Evolutionary conservation across 1,139 yeast species (phyloP).

Genomic region (Pichia sp.): DNA sequence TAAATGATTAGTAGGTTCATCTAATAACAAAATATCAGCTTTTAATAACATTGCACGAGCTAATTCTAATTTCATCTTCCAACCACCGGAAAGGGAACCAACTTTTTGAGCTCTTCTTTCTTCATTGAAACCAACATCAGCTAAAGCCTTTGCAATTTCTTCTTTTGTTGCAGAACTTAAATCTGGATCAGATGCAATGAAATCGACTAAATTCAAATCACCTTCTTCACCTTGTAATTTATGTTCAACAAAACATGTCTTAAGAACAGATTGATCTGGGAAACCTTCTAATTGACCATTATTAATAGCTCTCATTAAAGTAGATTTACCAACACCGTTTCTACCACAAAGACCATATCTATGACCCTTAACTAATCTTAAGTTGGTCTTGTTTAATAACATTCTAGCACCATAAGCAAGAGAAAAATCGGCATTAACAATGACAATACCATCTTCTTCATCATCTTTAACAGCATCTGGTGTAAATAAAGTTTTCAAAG

Average conservation of each 20-base stretch:
- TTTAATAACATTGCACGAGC: constrained; percentile 98
- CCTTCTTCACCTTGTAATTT: constrained; percentile 94
- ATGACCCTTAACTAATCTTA: constrained; percentile 87
- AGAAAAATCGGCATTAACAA: constrained; percentile 92
- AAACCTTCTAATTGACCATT: constrained; percentile 97
- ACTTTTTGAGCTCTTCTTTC: constrained; percentile 86
- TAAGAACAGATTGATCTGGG: constrained; percentile 82
- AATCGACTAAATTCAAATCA: constrained; percentile 78
- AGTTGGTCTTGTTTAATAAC: constrained; percentile 86
- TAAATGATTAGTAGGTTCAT: constrained; percentile 98
- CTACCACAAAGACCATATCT: constrained; percentile 98
- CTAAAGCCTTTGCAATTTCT: constrained; percentile 71
- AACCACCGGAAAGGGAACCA: constrained; percentile 95
- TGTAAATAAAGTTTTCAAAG: constrained; percentile 60
- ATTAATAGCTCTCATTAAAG: constrained; percentile 94
- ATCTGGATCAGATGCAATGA: constrained; percentile 89
- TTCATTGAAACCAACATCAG: constrained; percentile 84
- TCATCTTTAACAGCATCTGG: constrained; percentile 53
- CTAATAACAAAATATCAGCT: constrained; percentile 90
- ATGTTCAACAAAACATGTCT: constrained; percentile 97
- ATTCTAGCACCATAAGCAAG: constrained; percentile 96
- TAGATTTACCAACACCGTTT: constrained; percentile 98
- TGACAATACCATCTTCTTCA: constrained; percentile 71
- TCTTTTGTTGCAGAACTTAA: constrained; percentile 53
- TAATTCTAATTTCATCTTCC: constrained; percentile 97